Evolutionary conservation across 2,329 filamentous ascomycete genomes (phyloP), one percentile per base, ranked within the genome.

Genomic region (Paecilomyces fulvus): DNA sequence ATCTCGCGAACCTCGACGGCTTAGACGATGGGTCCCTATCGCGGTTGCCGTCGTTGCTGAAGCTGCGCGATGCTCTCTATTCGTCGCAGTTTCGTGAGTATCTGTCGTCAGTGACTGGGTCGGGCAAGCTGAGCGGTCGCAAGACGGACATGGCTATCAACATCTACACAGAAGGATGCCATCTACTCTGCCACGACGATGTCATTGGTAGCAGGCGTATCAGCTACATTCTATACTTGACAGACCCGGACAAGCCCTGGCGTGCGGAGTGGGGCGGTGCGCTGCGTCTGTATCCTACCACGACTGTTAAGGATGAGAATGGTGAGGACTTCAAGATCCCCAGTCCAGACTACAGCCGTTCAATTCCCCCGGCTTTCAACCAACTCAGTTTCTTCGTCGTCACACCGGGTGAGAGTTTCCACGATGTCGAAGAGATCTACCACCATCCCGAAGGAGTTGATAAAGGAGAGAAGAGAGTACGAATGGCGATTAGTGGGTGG

Each of bases 141-240:
- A 99, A 97, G 80, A 97, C 94, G 17, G 94, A 99, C 74, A 96
- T 99, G 91, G 94, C 94, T 58, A 95, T 99, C 79, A 99, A 99
- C 70, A 86, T 99, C 53, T 99, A 99, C 73, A 96, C 91, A 0
- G 92, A 94, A 4, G 92, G 94, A 46, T 97, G 92, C 70, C 95
- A 95, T 72, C 81, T 99, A 25, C 80, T 99, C 30, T 97, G 94
- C 75, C 94, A 99, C 69, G 94, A 99, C 79, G 94, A 99, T 75
- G 94, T 99, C 59, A 99, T 99, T 72, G 94, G 94, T n/a, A 96
- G 88, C 68, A 83, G 94, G 59, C 86, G 92, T 62, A 87, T 99
- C 66, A 96, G 92, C 79, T 99, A 96, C 73, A 99, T 99, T 63
- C 80, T 99, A 58, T 99, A 99, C 72, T 79, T 99, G 60, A 92